Base-by-base conservation (phyloP, 2,329 filamentous ascomycete genomes). In the Colletotrichum lupini region DNA sequence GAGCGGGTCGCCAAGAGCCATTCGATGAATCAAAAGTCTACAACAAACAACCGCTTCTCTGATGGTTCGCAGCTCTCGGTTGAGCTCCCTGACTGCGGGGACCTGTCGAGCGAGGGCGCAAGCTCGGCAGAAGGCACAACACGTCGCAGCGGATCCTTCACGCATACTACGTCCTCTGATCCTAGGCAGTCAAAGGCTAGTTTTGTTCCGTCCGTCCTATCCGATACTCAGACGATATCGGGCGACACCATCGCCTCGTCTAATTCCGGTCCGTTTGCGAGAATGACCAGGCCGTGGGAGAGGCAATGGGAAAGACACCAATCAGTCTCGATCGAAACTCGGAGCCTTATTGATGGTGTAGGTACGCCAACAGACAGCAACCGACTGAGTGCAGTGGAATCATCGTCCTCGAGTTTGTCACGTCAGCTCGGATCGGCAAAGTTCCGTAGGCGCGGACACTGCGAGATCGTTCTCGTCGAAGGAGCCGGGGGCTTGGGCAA, bases 1-100 rank as follows among this genome's bases (percentile, higher is more conserved):
- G 92, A 97, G 75, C 92, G 91, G 59, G 92, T 95, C 61, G 90
- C 93, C 24, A 91, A 87, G 78, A 91, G 88, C 42, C 93, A 95
- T 71, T 79, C 85, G 9, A 79, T 87, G 57, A 83, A 81, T 62
- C 82, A 84, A 60, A 86, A 82, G 56, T 82, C 83, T 16, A 81
- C 82, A 49, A 22, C 42, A 11, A 75, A 81, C 4, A 85, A 83
- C 70, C 85, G 86, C 22, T 86, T 88, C 71, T 89, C 89, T 0
- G 89, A 90, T 56, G 84, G 81, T 7, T 91, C 90, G 1, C 87
- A 80, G 72, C 78, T 90, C n/a, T 88, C 88, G 8, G 87, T 84
- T 72, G 86, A 91, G 4, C 74, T 84, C 19, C 76, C 82, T n/a
- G 83, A 88, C 52, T 80, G 80, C 35, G 87, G 84, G 49, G 89